Base-by-base conservation (phyloP, 805 yeast species). In the Saccharomycopsis microspora region DNA sequence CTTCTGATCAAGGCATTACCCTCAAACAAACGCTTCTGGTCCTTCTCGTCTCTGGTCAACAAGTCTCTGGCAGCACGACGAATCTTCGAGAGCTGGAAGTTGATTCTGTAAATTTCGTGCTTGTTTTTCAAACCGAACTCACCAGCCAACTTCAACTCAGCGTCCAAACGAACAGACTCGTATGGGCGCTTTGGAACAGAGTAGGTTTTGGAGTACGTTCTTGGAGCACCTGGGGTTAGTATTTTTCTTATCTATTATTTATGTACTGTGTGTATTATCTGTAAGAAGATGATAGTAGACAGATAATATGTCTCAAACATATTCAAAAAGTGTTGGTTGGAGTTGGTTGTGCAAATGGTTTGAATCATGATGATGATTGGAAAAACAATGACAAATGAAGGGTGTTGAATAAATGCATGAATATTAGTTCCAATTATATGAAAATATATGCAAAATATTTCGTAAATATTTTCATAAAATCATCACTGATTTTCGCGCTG, bases 41-140 rank as follows among this genome's bases (percentile, higher is more conserved):
- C 98, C 83, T 93, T 93, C 81, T 93, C 98, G 68, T 93, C 98
- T 80, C 96, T 88, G 80, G 98, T 93, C 75, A 93, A 83, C 67
- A 93, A 80, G 69, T 93, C 97, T 85, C 98, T 95, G 70, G 98
- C 98, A 73, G 98, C 98, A 80, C 98, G 88, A 80, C 98, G 89
- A 71, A 93, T 90, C 83, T 93, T 93, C 58, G 98, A 93, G 69
- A 93, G 85, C 79, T 93, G 97, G 82, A 85, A 86, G 73, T 94
- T 94, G 72, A 93, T 89, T 85, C 98, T 88, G 95, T 93, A 93
- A 74, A 93, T 87, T 78, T 93, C 98, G 73, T 94, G 86, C 90
- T 93, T 93, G 96, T 93, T 93, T 80, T 88, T 90, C 71, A 93
- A 84, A 82, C 98, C 98, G 85, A 76, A 89, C 76, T 93, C 97